These are phyloP conservation scores for Ceratocystis destructans DNA, from an alignment of 2,329 filamentous ascomycete species.

Conservation along the genomic window DNA sequence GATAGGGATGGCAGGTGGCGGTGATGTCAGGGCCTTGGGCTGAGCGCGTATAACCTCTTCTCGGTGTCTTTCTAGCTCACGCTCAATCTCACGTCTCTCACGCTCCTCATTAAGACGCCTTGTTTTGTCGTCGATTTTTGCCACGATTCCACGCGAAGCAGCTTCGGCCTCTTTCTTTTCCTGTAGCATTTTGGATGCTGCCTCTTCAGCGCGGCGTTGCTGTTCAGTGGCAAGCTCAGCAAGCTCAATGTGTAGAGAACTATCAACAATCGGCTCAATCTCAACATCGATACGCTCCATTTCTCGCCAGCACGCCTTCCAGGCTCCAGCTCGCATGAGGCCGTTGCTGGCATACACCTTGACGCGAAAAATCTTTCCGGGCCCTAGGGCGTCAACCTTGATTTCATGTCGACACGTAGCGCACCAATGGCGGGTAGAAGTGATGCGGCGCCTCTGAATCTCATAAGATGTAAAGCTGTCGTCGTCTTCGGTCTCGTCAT, in stretches of 20 bases:
- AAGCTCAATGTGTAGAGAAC: conserved; percentile 44
- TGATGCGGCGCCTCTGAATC: conserved; percentile 13
- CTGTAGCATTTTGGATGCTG: conserved; percentile 27
- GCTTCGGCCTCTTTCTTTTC: conserved; percentile 26
- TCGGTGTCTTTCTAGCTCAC: conserved; percentile 6
- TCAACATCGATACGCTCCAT: conserved; percentile 99
- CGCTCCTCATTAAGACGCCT: conserved; percentile 14
- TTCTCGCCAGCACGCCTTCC: conserved; percentile 87
- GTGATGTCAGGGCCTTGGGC: conserved; percentile 14
- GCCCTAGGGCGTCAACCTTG: conserved; percentile 38
- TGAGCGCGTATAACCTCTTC: conserved; percentile 13
- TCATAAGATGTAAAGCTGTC: conserved; percentile 23
- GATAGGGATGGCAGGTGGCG: conserved; percentile 18
- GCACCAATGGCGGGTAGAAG: conserved; percentile 37
- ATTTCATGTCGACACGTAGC: conserved; percentile 42
- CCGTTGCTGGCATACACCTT: conserved; percentile 93
- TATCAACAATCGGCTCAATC: conserved; percentile 59
- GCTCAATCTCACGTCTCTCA: conserved; percentile 7
- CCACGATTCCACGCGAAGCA: conserved; percentile 14
- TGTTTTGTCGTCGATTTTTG: conserved; percentile 12
- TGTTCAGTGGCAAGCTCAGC: conserved; percentile 39
- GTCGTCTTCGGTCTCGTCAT: conserved; percentile 31
- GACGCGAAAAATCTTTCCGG: conserved; percentile 53
- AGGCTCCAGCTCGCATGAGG: conserved; percentile 79
- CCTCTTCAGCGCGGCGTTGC: conserved; percentile 29